Percentiles rank a stretch among this genome's conserved stretches.
phyloP scores from a whole-genome alignment of 768 basidiomycete genomes.

The Goffeauzyma gilvescens region DNA sequence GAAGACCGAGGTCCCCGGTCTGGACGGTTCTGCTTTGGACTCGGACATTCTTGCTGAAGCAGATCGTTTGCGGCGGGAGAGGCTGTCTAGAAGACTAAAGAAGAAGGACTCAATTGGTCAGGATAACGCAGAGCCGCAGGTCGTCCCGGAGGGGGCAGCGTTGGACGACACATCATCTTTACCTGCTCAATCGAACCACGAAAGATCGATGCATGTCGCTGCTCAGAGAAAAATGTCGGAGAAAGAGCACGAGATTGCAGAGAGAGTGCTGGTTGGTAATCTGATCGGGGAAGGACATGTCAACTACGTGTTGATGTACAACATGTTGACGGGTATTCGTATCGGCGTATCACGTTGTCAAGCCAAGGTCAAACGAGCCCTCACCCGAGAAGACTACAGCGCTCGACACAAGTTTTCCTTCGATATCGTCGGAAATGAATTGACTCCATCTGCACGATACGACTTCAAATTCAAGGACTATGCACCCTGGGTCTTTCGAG shows the following conservation, averaged over 20 bases:
- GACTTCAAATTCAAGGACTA: slow-evolving; percentile 99
- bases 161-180: no score
- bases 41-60: slow-evolving; percentile 74
- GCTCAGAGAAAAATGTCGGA: not conserved
- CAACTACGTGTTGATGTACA: slow-evolving; percentile 99
- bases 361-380: slow-evolving; percentile 71
- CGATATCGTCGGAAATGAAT: slow-evolving; percentile 92
- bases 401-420: slow-evolving; percentile 89
- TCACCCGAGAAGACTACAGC: slow-evolving; percentile 69
- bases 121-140: not conserved
- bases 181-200: no score
- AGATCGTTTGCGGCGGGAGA: slow-evolving; percentile 64
- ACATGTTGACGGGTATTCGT: slow-evolving; percentile 97
- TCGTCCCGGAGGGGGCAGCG: slow-evolving; percentile 12
- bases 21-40: slow-evolving; percentile 36
- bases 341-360: slow-evolving; percentile 90
- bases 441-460: slow-evolving; percentile 92
- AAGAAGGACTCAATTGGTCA: slow-evolving; percentile 15
- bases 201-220: no score
- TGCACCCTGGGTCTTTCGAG: slow-evolving; percentile 92
- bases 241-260: slow-evolving; percentile 33
- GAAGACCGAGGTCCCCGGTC: slow-evolving; percentile 20
- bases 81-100: slow-evolving; percentile 47
- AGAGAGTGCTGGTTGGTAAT: slow-evolving; percentile 65
- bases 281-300: slow-evolving; percentile 95